Percentiles rank a stretch among this genome's conserved stretches.
These are phyloP conservation scores for Blastobotrys peoriensis DNA, from an alignment of 805 yeast species.

Conservation along the genomic window DNA sequence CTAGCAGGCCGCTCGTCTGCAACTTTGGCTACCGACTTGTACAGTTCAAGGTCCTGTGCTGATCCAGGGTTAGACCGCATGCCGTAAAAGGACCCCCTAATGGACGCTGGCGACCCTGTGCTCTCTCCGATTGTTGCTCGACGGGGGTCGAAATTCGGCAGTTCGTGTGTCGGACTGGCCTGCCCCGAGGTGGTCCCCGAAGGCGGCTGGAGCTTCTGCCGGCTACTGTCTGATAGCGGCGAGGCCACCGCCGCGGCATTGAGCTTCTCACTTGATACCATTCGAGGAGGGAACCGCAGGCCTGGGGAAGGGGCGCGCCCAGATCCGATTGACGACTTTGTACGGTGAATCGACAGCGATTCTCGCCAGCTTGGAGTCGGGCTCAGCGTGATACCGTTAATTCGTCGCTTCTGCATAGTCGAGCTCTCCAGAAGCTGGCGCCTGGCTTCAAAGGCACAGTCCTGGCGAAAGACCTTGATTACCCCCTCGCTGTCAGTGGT, in stretches of 20 bases:
- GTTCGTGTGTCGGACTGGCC: too few species aligned
- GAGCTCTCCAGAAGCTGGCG: slow-evolving; percentile 13
- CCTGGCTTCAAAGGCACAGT: slow-evolving; percentile 47
- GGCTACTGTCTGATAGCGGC: too few species aligned
- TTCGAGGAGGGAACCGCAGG: neutral
- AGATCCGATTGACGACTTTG: slow-evolving; percentile 12
- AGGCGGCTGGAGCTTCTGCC: too few species aligned
- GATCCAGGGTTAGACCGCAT: neutral
- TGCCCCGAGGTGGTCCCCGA: too few species aligned
- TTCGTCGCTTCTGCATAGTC: slow-evolving; percentile 16
- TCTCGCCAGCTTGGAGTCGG: slow-evolving; percentile 19
- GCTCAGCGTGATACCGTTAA: slow-evolving; percentile 18
- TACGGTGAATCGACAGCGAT: slow-evolving; percentile 11
- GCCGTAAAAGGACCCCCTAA: neutral
- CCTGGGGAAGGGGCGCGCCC: slow-evolving; percentile 11
- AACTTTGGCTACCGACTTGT: neutral
- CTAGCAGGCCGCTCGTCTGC: neutral
- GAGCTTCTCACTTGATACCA: neutral
- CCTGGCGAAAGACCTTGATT: slow-evolving; percentile 76
- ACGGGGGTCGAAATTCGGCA: too few species aligned
- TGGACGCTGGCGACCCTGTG: too few species aligned
- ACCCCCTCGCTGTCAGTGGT: slow-evolving; percentile 71
- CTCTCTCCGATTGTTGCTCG: too few species aligned
- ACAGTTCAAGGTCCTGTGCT: neutral
- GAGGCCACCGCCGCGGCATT: neutral